Evolutionary conservation across 345 rosid genomes (phyloP), one percentile per base, ranked within the genome.

Genomic region (Euphorbia peplus): DNA sequence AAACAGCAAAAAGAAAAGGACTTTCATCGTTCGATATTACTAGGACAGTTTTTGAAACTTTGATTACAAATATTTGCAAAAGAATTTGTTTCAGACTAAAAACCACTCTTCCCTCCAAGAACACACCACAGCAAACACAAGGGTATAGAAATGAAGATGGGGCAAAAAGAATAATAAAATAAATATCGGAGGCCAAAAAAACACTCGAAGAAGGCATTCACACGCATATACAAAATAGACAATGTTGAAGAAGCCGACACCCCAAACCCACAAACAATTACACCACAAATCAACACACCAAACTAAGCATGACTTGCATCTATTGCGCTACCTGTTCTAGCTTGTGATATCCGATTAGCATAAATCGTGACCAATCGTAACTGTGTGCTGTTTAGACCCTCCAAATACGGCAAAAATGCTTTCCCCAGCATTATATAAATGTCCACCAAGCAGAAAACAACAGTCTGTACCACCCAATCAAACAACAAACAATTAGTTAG

Each of bases 401-500:
- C 98, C 90, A 95, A 76, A 86, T 91, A 80, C 0, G 97, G 98
- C 76, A 91, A 83, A 81, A 95, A 95, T 66, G 96, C 86, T 81
- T 95, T 90, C 70, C 99, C 99, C 4, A 95, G 92, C 96, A 95
- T 90, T 61, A 95, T 95, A 52, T 95, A 95, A 53, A 92, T 90
- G 75, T 95, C 99, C 85, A 95, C 99, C 72, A 95, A 80, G 76
- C 99, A 95, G 86, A 95, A 95, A 68, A 95, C 99, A 57, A 95
- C 99, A 0, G 98, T 88, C 99, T 95, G 96, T 69, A 73, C 50
- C 77, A 37, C 28, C 30, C 47, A 65, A n/a, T 9, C 63, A 58
- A 56, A 53, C 63, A 67, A 66, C 1, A 46, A 4, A 39, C 37
- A 8, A 65, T 37, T 55, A 48, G n/a, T 52, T 25, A 58, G 16